Base-by-base conservation (phyloP, 1,284 basidiomycete genomes). In the Irpex sp. region DNA sequence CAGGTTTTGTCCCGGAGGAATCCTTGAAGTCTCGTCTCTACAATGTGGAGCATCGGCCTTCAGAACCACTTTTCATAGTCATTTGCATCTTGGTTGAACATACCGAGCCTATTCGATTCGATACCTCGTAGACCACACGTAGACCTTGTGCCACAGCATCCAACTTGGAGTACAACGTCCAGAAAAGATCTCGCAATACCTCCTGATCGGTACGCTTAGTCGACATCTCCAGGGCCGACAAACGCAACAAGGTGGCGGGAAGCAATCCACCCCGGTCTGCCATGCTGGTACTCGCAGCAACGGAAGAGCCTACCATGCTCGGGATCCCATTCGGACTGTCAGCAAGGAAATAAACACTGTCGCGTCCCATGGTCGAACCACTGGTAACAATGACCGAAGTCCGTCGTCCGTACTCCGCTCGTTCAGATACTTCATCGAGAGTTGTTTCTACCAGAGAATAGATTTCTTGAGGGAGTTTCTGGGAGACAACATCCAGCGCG, bases 161-260 rank as follows among this genome's bases (percentile, higher is more conserved):
- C 60, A 99, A 76, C 76, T 99, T 99, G 4, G 96, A 97, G 74
- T 95, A 99, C 15, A 98, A 76, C 3, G 97, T 98, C 96, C 97
- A 99, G 76, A 99, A 98, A 44, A 99, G 82, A 76, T 99, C 97
- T 65, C 83, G 85, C 60, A 98, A 76, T n/a, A 92, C 87, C 70
- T 96, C 92, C 66, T 94, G 89, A 74, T 97, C 90, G 44, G 84
- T 78, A 58, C 88, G 83, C 69, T 91, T 92, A 5, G 85, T 84
- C 36, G 86, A 86, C 3, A 88, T 88, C 70, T 96, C 92, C 67
- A 96, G 76, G 5, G 92, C 86, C 37, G 89, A 83, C n/a, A 95
- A 81, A 34, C 93, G 84, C 58, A 96, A 74, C 37, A 75, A 75
- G 6, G 83, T 81, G 0, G 85, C 77, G 36, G 79, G 78, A 59